Evolutionary conservation across 2,329 filamentous ascomycete species (phyloP).

Genomic region (Pseudogymnoascus sp.): DNA sequence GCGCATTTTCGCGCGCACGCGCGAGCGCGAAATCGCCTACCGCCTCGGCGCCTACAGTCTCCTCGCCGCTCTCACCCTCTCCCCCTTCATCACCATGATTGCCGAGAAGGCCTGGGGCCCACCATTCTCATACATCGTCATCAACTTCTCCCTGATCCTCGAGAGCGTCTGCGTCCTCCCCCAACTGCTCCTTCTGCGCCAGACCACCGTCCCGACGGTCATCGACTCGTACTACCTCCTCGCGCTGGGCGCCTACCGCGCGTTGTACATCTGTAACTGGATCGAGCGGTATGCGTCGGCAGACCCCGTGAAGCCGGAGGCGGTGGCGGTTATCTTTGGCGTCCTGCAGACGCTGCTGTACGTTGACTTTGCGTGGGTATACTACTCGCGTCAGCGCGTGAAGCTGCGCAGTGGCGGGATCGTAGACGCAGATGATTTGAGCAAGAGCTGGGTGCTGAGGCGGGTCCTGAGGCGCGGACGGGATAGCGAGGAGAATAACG

Average conservation of each 20-base stretch:
- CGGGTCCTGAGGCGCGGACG: constrained; percentile 59
- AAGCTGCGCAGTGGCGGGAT: constrained; percentile 84
- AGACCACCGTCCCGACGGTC: constrained; percentile 92
- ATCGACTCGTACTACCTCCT: constrained; percentile 95
- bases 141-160: constrained; percentile 84
- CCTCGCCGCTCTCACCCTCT: constrained; percentile 53
- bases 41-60: constrained; percentile 70
- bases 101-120: constrained; percentile 44
- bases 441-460: constrained; percentile 74
- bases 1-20: constrained; percentile 74
- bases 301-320: constrained; percentile 58
- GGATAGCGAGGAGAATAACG: constrained; percentile 15
- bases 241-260: constrained; percentile 78
- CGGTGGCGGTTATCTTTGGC: constrained; percentile 75
- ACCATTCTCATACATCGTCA: constrained; percentile 57
- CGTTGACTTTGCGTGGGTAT: constrained; percentile 93
- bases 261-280: constrained; percentile 88
- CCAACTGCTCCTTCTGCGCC: constrained; percentile 81
- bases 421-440: constrained; percentile 82
- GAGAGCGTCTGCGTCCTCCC: constrained; percentile 87
- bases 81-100: constrained; percentile 65
- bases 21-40: constrained; percentile 89
- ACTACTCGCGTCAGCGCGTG: constrained; percentile 85
- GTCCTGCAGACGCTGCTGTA: constrained; percentile 85
- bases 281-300: constrained; percentile 55